These are phyloP conservation scores for Pseudohalonectria lignicola DNA, from an alignment of 2,329 filamentous ascomycete genomes.

Conservation along the genomic window DNA sequence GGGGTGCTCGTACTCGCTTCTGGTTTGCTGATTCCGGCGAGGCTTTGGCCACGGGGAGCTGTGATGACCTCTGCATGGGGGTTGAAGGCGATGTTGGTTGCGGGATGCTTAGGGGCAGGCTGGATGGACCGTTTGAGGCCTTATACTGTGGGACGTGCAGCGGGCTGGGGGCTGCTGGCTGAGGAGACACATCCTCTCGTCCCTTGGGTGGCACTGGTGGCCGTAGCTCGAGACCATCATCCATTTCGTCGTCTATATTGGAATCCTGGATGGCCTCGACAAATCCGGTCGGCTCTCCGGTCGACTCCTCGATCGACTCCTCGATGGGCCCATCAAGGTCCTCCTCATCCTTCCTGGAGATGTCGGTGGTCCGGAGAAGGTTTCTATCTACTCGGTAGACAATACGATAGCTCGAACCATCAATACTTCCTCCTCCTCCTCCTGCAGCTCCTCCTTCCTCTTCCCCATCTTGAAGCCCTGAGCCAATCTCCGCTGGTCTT, in stretches of 20 bases:
- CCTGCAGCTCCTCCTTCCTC: too few species aligned
- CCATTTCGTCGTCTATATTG: constrained; percentile 2
- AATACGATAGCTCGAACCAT: constrained; percentile 34
- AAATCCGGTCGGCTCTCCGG: constrained; percentile 12
- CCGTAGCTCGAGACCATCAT: constrained; percentile 1
- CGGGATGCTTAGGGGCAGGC: background rate
- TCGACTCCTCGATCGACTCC: too few species aligned
- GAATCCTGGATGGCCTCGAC: constrained; percentile 14
- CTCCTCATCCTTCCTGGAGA: constrained; percentile 15
- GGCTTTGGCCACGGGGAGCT: background rate
- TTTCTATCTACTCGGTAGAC: constrained; percentile 49
- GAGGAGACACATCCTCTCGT: too few species aligned
- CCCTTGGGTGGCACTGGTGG: constrained; percentile 7
- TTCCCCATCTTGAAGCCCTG: constrained; percentile 1
- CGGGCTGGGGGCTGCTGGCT: background rate
- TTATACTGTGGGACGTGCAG: too few species aligned
- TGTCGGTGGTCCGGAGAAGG: constrained; percentile 23
- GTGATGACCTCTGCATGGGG: background rate
- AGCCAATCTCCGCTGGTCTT: background rate
- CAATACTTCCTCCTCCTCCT: too few species aligned
- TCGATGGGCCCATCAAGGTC: constrained; percentile 3
- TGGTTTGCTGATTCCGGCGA: constrained; percentile 5
- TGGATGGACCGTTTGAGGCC: too few species aligned
- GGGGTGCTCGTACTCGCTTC: constrained; percentile 11
- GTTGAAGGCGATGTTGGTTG: background rate